These are phyloP conservation scores for Melanopsichium pennsylvanicum DNA, from an alignment of 1,284 basidiomycete species.

Conservation along the genomic window DNA sequence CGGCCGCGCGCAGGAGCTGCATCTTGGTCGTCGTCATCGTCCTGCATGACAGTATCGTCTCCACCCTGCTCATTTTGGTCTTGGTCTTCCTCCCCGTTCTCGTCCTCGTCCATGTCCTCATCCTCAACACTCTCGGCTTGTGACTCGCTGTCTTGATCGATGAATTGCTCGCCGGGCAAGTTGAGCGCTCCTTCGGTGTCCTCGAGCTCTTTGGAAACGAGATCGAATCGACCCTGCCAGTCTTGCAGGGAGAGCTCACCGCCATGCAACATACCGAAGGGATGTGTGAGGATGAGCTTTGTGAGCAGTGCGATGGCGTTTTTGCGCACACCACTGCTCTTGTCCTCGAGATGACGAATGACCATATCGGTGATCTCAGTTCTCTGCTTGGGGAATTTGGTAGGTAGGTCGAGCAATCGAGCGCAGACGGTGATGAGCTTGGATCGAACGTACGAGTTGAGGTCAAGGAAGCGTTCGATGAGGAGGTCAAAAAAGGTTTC, in stretches of 20 bases:
- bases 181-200: slow-evolving; percentile 55
- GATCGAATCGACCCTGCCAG: slow-evolving; percentile 76
- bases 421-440: slow-evolving; percentile 83
- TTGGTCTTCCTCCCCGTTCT: slow-evolving; percentile 30
- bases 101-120: slow-evolving; percentile 65
- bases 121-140: slow-evolving; percentile 60
- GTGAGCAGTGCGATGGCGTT: slow-evolving; percentile 80
- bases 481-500: slow-evolving; percentile 83
- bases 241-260: slow-evolving; percentile 78
- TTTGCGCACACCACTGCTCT: slow-evolving; percentile 85
- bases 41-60: slow-evolving; percentile 30
- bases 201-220: slow-evolving; percentile 71
- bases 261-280: slow-evolving; percentile 84
- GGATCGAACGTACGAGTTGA: slow-evolving; percentile 87
- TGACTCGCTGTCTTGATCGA: slow-evolving; percentile 65
- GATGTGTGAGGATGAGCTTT: slow-evolving; percentile 85
- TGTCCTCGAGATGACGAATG: slow-evolving; percentile 85
- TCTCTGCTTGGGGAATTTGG: slow-evolving; percentile 87
- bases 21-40: slow-evolving; percentile 16
- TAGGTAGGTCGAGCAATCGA: slow-evolving; percentile 75
- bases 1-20: slow-evolving; percentile 9
- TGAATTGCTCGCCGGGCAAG: slow-evolving; percentile 51
- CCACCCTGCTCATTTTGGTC: slow-evolving; percentile 14
- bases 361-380: slow-evolving; percentile 79
- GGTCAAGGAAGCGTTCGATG: slow-evolving; percentile 84